Evolutionary conservation across 75 land plant genomes (phyloP), one percentile per base, ranked within the genome.

Genomic region (Picea glauca): DNA sequence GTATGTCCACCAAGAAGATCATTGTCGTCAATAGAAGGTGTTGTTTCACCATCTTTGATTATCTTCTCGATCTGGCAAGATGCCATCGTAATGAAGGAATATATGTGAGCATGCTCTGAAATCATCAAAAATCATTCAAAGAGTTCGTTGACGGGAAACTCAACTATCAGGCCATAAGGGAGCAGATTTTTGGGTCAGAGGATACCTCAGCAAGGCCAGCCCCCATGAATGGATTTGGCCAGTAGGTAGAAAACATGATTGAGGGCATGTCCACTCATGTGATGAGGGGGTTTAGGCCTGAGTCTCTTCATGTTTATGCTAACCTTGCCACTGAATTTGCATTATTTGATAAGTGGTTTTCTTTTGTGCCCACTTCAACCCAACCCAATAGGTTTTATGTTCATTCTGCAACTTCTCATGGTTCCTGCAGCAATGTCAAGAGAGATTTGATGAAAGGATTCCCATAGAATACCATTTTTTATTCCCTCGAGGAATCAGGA

Each of bases 221-320:
- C 13, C 96, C 98, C 77, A 96, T 96, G 97, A 88, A 82, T 85
- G 99, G 99, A 1, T 96, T 96, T 78, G 99, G 83, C 6, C 99
- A 96, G 85, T 92, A 94, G 75, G 99, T 97, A 40, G 84, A 80
- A 77, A 81, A 35, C 78, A 96, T 91, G 94, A 58, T 68, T 58
- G 72, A 54, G 60, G 91, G 80, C 62, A 83, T 91, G 85, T 59
- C 89, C 31, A 78, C 78, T 26, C 88, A 84, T 66, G 95, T 94
- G 21, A 96, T 96, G 99, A 88, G 92, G 82, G 97, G 93, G 60
- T 96, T 96, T 84, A 81, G 90, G 72, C 93, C 99, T 23, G 86
- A 81, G 30, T 43, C 74, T 4, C 65, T 96, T 5, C 95, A 98
- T 62, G 84, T 90, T 17, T 96, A 85, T 79, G 81, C 90, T 26